phyloP scores from a whole-genome alignment of 305 asterid species.

The Fraxinus latifolia region DNA sequence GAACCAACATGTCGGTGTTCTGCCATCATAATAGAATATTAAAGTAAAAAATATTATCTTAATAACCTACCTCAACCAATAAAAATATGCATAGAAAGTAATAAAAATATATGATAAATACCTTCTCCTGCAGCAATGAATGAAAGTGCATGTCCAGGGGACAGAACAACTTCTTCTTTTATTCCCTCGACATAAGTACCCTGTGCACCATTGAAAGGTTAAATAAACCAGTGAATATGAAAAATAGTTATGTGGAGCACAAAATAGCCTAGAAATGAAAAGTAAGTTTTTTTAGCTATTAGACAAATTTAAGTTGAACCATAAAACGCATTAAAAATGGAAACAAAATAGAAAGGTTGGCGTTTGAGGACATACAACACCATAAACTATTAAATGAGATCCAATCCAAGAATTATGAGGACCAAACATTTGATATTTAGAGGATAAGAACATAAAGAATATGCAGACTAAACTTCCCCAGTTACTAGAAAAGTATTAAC shows the following conservation, averaged over 20 bases:
- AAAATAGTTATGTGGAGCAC: background rate
- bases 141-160: constrained; percentile 99
- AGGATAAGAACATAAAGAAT: background rate
- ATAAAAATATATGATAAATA: constrained; percentile 16
- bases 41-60: background rate
- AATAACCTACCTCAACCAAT: constrained; percentile 10
- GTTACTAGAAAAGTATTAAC: background rate
- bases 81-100: background rate
- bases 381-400: background rate
- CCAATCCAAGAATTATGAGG: background rate
- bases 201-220: constrained; percentile 31
- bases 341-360: background rate
- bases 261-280: constrained; percentile 15
- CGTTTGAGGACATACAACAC: background rate
- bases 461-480: background rate
- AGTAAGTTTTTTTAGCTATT: background rate
- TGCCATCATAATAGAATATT: constrained; percentile 37
- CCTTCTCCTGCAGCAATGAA: constrained; percentile 99
- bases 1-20: constrained; percentile 97
- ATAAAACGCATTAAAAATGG: background rate
- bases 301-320: background rate
- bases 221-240: background rate
- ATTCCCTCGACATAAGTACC: constrained; percentile 99
- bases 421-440: background rate
- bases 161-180: constrained; percentile 95